These are phyloP conservation scores for Suillus sp. DNA, from an alignment of 768 basidiomycete genomes.

Conservation along the genomic window DNA sequence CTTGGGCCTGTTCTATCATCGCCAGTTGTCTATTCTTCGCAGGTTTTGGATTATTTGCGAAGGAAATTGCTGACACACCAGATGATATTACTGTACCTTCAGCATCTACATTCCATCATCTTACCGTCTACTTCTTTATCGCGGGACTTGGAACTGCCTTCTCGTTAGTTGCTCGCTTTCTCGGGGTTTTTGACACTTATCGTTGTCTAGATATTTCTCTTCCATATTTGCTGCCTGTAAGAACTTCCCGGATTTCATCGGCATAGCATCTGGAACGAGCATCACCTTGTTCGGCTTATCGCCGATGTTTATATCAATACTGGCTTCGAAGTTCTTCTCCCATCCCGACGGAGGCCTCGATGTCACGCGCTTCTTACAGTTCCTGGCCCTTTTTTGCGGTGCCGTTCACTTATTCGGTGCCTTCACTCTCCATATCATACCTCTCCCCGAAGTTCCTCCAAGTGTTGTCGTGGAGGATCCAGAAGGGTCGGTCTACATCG, in stretches of 20 bases:
- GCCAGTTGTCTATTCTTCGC: conserved; percentile 58
- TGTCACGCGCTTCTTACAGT: conserved; percentile 53
- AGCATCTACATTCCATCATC: conserved; percentile 47
- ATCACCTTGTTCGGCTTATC: conserved; percentile 83
- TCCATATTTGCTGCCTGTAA: conserved; percentile 75
- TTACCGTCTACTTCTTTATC: conserved; percentile 61
- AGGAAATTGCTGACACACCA: conserved; percentile 52
- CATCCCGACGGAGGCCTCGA: conserved; percentile 44
- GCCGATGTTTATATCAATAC: conserved; percentile 66
- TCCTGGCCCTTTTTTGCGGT: conserved; percentile 57
- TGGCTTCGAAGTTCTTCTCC: conserved; percentile 67
- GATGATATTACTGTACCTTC: conserved; percentile 41
- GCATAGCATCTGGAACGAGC: conserved; percentile 64
- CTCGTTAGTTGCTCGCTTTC: conserved; percentile 55
- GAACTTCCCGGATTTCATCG: conserved; percentile 64
- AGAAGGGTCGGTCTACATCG: conserved; percentile 19
- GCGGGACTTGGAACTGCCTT: conserved; percentile 70
- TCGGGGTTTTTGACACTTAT: not conserved
- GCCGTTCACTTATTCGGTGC: conserved; percentile 57
- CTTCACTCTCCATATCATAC: conserved; percentile 39
- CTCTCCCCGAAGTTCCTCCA: conserved; percentile 11
- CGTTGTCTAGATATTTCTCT: conserved; percentile 58
- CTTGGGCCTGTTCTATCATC: conserved; percentile 65
- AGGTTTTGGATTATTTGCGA: conserved; percentile 66
- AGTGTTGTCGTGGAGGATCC: conserved; percentile 10